Evolutionary conservation across 176 grass and related monocot species (phyloP).

Genomic region (Poa pratensis): DNA sequence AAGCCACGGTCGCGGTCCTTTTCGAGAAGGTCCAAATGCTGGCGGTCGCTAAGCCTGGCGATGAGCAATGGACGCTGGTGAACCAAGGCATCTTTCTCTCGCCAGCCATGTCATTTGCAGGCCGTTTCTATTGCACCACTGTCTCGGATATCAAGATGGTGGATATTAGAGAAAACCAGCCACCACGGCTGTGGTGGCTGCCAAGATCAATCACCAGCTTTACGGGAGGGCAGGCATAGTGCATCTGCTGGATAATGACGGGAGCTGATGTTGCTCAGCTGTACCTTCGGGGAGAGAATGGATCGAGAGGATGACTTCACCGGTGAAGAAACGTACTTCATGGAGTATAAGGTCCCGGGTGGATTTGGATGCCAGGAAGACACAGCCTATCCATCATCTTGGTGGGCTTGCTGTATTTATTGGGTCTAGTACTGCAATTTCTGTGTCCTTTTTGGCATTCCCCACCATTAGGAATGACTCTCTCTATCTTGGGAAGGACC

Average conservation of each 20-base stretch:
- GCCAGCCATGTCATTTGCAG: background rate
- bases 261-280: background rate
- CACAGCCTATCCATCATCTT: background rate
- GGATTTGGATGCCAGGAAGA: background rate
- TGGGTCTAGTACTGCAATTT: background rate
- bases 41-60: background rate
- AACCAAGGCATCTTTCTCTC: background rate
- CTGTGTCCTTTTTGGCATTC: background rate
- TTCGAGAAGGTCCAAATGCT: background rate
- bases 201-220: background rate
- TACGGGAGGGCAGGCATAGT: no score
- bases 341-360: background rate
- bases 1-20: background rate
- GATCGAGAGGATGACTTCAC: no score
- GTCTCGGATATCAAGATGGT: background rate
- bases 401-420: background rate
- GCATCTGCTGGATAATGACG: background rate
- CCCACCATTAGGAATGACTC: background rate
- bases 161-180: background rate
- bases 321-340: background rate
- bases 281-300: background rate
- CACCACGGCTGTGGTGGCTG: background rate
- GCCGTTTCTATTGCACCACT: background rate
- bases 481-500: background rate
- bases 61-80: background rate